Percentiles rank a stretch among this genome's conserved stretches.
phyloP scores from a whole-genome alignment of 2,329 filamentous ascomycete genomes.

The Aspergillus luchuensis region DNA sequence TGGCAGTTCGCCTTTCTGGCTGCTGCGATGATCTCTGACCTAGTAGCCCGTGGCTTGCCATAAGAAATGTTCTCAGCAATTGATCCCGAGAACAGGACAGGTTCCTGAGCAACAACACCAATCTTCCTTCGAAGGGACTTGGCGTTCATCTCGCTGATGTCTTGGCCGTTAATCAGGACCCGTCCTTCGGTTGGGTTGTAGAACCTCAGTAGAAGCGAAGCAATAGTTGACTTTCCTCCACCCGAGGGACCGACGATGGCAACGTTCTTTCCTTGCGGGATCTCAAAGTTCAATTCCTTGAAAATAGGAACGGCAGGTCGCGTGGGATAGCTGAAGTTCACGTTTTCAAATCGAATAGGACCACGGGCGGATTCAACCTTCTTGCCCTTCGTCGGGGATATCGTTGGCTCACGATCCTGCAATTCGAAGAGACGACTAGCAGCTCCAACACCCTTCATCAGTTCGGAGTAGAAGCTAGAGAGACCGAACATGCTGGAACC shows the following conservation, averaged over 20 bases:
- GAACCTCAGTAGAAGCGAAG: conserved; percentile 86
- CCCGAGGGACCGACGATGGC: conserved; percentile 96
- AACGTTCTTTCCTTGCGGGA: conserved; percentile 90
- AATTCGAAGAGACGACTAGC: conserved; percentile 95
- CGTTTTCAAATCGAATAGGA: conserved; percentile 81
- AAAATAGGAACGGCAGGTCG: conserved; percentile 91
- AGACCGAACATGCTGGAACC: conserved; percentile 88
- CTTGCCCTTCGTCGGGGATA: conserved; percentile 79
- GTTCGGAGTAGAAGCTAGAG: conserved; percentile 93
- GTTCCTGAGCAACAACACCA: conserved; percentile 93
- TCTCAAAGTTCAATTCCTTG: conserved; percentile 82
- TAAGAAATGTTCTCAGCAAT: conserved; percentile 88
- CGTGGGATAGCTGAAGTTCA: conserved; percentile 90
- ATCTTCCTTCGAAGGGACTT: conserved; percentile 92
- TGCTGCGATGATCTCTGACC: conserved; percentile 79
- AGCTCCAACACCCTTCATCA: conserved; percentile 98
- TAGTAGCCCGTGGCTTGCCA: conserved; percentile 75
- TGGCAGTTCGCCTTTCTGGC: conserved; percentile 92
- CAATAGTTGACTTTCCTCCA: conserved; percentile 94
- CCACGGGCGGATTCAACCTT: conserved; percentile 83
- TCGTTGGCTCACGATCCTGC: conserved; percentile 83
- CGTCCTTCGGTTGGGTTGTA: conserved; percentile 78
- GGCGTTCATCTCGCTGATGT: conserved; percentile 84
- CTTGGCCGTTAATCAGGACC: conserved; percentile 80
- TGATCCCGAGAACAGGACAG: conserved; percentile 81